Evolutionary conservation across 1,139 yeast genomes (phyloP), one percentile per base, ranked within the genome.

Genomic region (Blastobotrys indianensis): DNA sequence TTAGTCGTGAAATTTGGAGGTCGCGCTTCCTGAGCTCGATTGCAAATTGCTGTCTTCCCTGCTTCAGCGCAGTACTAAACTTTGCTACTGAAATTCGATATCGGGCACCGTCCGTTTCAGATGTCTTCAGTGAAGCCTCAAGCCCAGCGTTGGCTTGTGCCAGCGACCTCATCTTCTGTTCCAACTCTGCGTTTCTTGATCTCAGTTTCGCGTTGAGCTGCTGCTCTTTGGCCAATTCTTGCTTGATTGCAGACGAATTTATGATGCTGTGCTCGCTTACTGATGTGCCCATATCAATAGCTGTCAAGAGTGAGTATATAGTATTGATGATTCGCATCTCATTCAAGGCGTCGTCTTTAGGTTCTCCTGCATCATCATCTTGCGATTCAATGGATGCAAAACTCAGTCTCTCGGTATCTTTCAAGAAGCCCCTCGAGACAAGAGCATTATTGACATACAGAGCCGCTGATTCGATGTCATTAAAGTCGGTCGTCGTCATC

Each of bases 11-110:
- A 17, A 58, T 45, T 20, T 57, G 58, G 23, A 60, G 51, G 41
- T 60, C 64, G 5, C 57, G 44, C 42, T 51, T 59, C 7, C 64
- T 47, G 36, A 60, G 48, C 37, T 60, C 64, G 32, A 54, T 58
- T 2, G 61, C 56, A 47, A 52, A 56, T 44, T 57, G 61, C 29
- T 41, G 46, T 16, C 51, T 46, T 39, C 48, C 32, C 39, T 56
- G 55, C 28, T 51, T 53, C 7, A 52, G 41, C 9, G 51, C 43
- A 11, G 32, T 37, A 23, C 50, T 47, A 17, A 50, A 37, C 28
- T 47, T 41, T 12, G 40, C 8, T 2, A 37, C 37, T 11, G 43
- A 47, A n/a, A 49, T 56, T 11, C 45, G 35, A 20, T 50, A 30
- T 10, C 50, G 51, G 16, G 42, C 44, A 9, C 41, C 39, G 7